phyloP scores from a whole-genome alignment of 345 rosid genomes.

The Xanthoceras sorbifolium region DNA sequence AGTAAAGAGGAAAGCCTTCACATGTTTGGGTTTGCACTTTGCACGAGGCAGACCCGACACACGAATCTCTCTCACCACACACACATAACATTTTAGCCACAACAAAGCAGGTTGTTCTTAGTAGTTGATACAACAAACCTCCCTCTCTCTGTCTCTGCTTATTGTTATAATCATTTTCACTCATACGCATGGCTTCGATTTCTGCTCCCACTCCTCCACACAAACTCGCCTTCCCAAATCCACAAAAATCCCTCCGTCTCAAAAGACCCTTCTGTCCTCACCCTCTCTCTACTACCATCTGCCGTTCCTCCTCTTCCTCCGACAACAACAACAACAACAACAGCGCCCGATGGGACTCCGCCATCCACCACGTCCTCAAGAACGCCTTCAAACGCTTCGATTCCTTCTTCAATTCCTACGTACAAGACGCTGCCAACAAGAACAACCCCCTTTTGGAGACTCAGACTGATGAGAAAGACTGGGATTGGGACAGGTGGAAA shows the following conservation, averaged over 20 bases:
- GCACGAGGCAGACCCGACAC: background rate
- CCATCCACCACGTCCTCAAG: conserved; percentile 53
- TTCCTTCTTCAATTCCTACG: conserved; percentile 41
- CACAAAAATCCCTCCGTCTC: conserved; percentile 25
- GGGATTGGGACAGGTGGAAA: conserved; percentile 96
- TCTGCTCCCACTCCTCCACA: conserved; percentile 51
- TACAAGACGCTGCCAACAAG: conserved; percentile 19
- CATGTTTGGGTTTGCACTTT: too few relatives aligned
- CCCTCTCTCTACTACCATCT: conserved; percentile 36
- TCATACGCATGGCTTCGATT: conserved; percentile 54
- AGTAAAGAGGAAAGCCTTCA: background rate
- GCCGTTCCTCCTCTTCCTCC: conserved; percentile 47
- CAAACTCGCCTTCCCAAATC: conserved; percentile 39
- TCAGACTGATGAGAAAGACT: conserved; percentile 37
- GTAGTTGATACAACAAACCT: background rate
- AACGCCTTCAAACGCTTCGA: conserved; percentile 57
- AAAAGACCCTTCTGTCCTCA: conserved; percentile 42
- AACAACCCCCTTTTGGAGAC: conserved; percentile 6
- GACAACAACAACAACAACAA: background rate
- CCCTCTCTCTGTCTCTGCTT: background rate
- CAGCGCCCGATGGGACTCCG: conserved; percentile 51
- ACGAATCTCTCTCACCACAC: background rate
- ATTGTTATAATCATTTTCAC: conserved; percentile 4
- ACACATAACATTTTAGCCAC: background rate
- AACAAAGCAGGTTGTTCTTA: too few relatives aligned